Percentiles rank a stretch among this genome's conserved stretches.
Conservation (phyloP, 768 basidiomycete species). For the Rhizopogon salebrosus region DNA sequence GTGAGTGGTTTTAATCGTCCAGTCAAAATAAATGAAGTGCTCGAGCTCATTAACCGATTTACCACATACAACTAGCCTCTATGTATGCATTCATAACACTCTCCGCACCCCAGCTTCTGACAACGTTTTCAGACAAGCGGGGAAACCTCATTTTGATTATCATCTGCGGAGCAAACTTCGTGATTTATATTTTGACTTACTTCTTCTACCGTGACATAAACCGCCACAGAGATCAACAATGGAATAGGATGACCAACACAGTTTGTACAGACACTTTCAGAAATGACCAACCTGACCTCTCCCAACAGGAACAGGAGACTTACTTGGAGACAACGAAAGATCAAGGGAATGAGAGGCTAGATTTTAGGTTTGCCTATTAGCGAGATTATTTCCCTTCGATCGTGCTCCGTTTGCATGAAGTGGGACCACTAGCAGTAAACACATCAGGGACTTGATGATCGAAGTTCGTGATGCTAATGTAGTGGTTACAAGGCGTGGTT, state of each 20-base stretch:
- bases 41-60: not conserved
- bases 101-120: not conserved
- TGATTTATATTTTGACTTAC: slow-evolving; percentile 44
- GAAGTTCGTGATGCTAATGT: too few species aligned
- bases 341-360: slow-evolving; percentile 52
- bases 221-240: slow-evolving; percentile 40
- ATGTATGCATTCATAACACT: slow-evolving; percentile 9
- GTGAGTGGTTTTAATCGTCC: slow-evolving; percentile 14
- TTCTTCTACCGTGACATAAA: slow-evolving; percentile 54
- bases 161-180: slow-evolving; percentile 50
- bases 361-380: slow-evolving; percentile 59
- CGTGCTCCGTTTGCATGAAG: not conserved
- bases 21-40: not conserved
- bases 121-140: slow-evolving; percentile 40
- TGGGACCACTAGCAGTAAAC: not conserved
- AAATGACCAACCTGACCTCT: slow-evolving; percentile 19
- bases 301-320: slow-evolving; percentile 44
- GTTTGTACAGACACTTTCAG: slow-evolving; percentile 27
- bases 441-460: not conserved
- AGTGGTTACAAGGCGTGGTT: too few species aligned
- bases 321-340: slow-evolving; percentile 62
- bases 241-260: slow-evolving; percentile 46
- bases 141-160: slow-evolving; percentile 54
- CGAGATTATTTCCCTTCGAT: not conserved
- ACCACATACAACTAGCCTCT: slow-evolving; percentile 10